Base-by-base conservation (phyloP, 352 stramenopile species). In the Phytophthora litchii region DNA sequence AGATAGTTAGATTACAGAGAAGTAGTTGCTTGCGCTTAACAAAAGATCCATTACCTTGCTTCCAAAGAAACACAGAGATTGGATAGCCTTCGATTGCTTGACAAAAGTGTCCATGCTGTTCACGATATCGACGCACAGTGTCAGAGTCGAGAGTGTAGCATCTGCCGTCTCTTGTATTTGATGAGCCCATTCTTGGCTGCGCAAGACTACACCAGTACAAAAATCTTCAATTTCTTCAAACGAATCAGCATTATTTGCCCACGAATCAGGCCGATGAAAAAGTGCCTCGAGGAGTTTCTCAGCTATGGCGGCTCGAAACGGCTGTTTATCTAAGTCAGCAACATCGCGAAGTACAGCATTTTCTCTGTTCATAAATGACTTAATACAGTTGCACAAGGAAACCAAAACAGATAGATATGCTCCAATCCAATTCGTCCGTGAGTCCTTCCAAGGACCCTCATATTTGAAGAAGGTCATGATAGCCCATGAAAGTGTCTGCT, bases 401-500 rank as follows among this genome's bases (percentile, higher is more conserved):
- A 59, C 40, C 25, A 76, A 44, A 27, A 69, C 58, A 13, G 47
- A 76, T 11, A 72, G 25, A 47, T 76, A 73, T 4, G 50, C 44
- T 29, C 21, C 40, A 60, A 60, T 58, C 67, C 57, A 70, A 23
- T 54, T 32, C 19, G 48, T 52, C 10, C 20, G 35, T 16, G 23
- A 23, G 12, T 54, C 19, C 21, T 60, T 35, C 67, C 67, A 70
- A 23, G 72, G 63, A 45, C 55, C 67, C 17, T 49, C 57, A 12
- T 58, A 48, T 7, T 54, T 70, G 16, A 84, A 58, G 20, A 82
- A 78, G 3, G 29, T 69, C 12, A n/a, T 37, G 50, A 82, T 64
- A 46, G 70, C 57, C 72, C 72, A 82, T 12, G 70, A 41, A 23
- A 84, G 59, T 35, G 55, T 68, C 10, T 67, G 51, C 37, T 70